Percentiles rank a stretch among this genome's conserved stretches.
phyloP scores from a whole-genome alignment of 1,284 basidiomycete species.

The Apiotrichum gracile region DNA sequence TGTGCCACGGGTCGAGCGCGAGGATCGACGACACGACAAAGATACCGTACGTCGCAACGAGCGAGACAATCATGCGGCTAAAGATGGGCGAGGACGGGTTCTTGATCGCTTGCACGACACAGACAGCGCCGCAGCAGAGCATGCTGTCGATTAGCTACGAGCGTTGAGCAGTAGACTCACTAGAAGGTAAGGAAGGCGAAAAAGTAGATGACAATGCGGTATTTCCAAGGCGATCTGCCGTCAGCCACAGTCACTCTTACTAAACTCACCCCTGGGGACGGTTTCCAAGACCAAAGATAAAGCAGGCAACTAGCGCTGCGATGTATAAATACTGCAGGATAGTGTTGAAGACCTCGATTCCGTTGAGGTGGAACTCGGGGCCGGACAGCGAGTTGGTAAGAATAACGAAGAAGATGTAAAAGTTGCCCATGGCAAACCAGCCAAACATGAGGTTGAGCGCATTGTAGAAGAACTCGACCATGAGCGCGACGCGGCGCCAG shows the following conservation, averaged over 20 bases:
- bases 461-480: slow-evolving; percentile 81
- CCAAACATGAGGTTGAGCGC: slow-evolving; percentile 81
- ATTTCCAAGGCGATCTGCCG: slow-evolving; percentile 79
- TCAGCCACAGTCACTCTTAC: too few species aligned
- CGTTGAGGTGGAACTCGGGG: slow-evolving; percentile 57
- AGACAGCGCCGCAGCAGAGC: slow-evolving; percentile 63
- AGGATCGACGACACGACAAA: slow-evolving; percentile 73
- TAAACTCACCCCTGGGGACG: too few species aligned
- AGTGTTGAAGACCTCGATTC: slow-evolving; percentile 14
- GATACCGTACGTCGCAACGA: slow-evolving; percentile 80
- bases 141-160: slow-evolving; percentile 20
- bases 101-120: slow-evolving; percentile 62
- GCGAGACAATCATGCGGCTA: slow-evolving; percentile 71
- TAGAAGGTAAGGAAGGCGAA: slow-evolving; percentile 78
- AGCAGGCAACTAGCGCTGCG: slow-evolving; percentile 76
- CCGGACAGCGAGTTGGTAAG: slow-evolving; percentile 83
- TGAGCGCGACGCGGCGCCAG: slow-evolving; percentile 65
- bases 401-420: slow-evolving; percentile 91
- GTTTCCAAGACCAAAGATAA: slow-evolving; percentile 96
- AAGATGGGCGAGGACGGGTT: slow-evolving; percentile 60
- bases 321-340: slow-evolving; percentile 69
- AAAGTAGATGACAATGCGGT: slow-evolving; percentile 68
- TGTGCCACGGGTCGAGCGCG: slow-evolving; percentile 83
- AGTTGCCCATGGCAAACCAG: slow-evolving; percentile 89
- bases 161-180: slow-evolving; percentile 11